phyloP scores from a whole-genome alignment of 805 yeast species.

The Brettanomyces sp. region DNA sequence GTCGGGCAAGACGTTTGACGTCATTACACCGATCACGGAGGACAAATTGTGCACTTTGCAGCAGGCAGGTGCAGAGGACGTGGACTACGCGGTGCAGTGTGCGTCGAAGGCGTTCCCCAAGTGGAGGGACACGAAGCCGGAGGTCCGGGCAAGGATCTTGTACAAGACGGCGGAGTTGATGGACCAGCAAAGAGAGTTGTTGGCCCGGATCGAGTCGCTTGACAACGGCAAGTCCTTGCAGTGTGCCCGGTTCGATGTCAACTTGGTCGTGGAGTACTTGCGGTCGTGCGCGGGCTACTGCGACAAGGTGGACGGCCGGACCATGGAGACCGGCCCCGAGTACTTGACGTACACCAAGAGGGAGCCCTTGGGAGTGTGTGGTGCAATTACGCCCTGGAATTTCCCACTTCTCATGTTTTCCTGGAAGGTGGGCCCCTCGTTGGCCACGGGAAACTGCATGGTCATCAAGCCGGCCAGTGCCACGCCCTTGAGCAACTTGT shows the following conservation, averaged over 20 bases:
- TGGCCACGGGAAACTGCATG: slow-evolving; percentile 68
- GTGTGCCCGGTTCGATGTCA: slow-evolving; percentile 60
- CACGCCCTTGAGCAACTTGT: slow-evolving; percentile 67
- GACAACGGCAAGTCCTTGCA: slow-evolving; percentile 72
- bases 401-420: slow-evolving; percentile 73
- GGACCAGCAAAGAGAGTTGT: slow-evolving; percentile 51
- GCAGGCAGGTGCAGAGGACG: slow-evolving; percentile 52
- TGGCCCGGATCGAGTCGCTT: slow-evolving; percentile 61
- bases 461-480: slow-evolving; percentile 71
- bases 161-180: slow-evolving; percentile 59
- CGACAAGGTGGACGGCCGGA: slow-evolving; percentile 58
- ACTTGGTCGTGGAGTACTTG: slow-evolving; percentile 52
- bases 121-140: slow-evolving; percentile 58
- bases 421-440: slow-evolving; percentile 75
- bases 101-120: slow-evolving; percentile 52
- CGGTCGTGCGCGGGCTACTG: slow-evolving; percentile 70
- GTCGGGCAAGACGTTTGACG: slow-evolving; percentile 42
- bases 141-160: slow-evolving; percentile 42
- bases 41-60: slow-evolving; percentile 41
- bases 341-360: slow-evolving; percentile 59
- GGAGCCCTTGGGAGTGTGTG: slow-evolving; percentile 77
- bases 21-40: slow-evolving; percentile 44
- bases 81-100: slow-evolving; percentile 59
- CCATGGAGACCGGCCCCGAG: slow-evolving; percentile 51
- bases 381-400: slow-evolving; percentile 81